Evolutionary conservation across 2,329 filamentous ascomycete species (phyloP).

Genomic region (Aspergillus alliaceus): DNA sequence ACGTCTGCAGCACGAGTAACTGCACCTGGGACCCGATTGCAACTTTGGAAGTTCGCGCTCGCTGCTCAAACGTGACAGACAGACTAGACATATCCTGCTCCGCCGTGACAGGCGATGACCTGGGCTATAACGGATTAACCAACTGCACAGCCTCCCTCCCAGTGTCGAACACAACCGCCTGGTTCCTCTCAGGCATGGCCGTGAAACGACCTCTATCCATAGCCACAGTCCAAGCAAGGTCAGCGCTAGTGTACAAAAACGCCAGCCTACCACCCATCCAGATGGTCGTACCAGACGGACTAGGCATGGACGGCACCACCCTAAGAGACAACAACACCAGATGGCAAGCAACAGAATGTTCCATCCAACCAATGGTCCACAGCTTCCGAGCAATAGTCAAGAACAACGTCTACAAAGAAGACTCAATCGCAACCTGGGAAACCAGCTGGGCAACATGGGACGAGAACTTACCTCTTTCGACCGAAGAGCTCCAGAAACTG

Average conservation of each 20-base stretch:
- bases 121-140: background rate
- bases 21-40: slow-evolving; percentile 14
- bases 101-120: background rate
- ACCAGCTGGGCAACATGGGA: background rate
- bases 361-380: background rate
- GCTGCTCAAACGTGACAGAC: slow-evolving; percentile 11
- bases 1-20: slow-evolving; percentile 10
- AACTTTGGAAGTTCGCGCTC: background rate
- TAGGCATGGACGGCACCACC: background rate
- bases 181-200: background rate
- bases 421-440: background rate
- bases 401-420: background rate
- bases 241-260: background rate
- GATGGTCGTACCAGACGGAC: background rate
- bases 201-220: background rate
- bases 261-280: background rate
- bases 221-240: background rate
- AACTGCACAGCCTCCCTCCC: background rate
- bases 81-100: background rate
- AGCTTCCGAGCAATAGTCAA: background rate
- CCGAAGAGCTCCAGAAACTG: background rate
- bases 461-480: background rate
- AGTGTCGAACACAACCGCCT: background rate
- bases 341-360: background rate
- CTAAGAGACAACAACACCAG: background rate